Base-by-base conservation (phyloP, 106 monocot species). In the Acanthochlamys bracteata region DNA sequence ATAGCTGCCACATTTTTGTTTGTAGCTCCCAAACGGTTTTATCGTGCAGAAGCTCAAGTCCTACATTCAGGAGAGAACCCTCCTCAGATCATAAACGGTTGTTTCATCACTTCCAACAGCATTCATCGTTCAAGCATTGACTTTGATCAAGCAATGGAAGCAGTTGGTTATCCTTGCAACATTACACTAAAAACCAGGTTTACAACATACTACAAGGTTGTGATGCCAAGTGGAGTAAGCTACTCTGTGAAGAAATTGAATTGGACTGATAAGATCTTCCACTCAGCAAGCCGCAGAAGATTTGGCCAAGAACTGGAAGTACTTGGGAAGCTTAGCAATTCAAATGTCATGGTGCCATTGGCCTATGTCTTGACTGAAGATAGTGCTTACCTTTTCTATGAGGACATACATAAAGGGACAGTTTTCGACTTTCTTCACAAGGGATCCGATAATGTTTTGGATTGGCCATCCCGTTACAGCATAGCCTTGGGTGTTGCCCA, bases 361-460 rank as follows among this genome's bases (percentile, higher is more conserved):
- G 90, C 86, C 1, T 90, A 86, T 68, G 72, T 76, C 4, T 64
- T 85, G 67, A 90, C 83, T 0, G 63, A 46, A 20, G 83, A 86
- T 20, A 80, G 61, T 43, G 90, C 86, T 4, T 90, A 86, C 68
- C 60, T 90, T 0, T 65, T 90, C 63, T 86, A 90, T 55, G 86
- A 86, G 33, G 10, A 80, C 24, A 41, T 68, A 20, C 65, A 73
- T 52, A 59, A 73, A 49, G 90, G 86, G 23, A 83, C 86, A 1
- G 27, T 86, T 33, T 80, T 71, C 21, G 86, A 90, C 55, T 74
- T 75, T 25, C 83, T 90, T 55, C 86, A 90, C 49, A 68, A 57
- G 40, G 64, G 55, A 17, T 39, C 21, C 0, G 53, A 47, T 17
- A 64, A 61, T 52, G 45, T 26, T 42, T 70, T 89, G 53, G 86